Percentiles rank a stretch among this genome's conserved stretches.
phyloP scores from a whole-genome alignment of 768 basidiomycete species.

The Rhodotorula paludigena region DNA sequence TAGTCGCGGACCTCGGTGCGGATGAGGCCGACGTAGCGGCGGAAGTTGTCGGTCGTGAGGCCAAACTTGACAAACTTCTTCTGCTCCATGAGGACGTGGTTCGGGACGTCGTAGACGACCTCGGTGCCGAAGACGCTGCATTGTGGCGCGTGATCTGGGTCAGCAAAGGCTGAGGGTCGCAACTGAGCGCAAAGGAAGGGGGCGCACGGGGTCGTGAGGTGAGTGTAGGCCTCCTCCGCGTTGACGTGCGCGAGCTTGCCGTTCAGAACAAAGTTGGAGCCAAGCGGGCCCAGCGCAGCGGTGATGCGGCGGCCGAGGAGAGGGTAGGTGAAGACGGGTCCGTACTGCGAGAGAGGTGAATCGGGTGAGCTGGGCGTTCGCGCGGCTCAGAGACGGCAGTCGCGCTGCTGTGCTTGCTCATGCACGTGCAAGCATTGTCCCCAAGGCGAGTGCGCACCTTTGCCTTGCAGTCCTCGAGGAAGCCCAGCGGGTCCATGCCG shows the following conservation, averaged over 20 bases:
- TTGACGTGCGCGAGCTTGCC: slow-evolving; percentile 87
- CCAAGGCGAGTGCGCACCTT: slow-evolving; percentile 57
- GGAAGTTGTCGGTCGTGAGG: slow-evolving; percentile 83
- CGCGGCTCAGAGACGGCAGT: no score
- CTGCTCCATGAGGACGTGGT: slow-evolving; percentile 96
- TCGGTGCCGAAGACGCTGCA: slow-evolving; percentile 92
- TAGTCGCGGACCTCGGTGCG: slow-evolving; percentile 36
- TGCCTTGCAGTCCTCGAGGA: slow-evolving; percentile 53
- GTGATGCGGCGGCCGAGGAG: slow-evolving; percentile 84
- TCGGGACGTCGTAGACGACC: slow-evolving; percentile 95
- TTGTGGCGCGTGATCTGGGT: neutral
- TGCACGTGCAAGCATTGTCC: no score
- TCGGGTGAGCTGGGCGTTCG: no score
- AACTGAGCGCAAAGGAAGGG: neutral
- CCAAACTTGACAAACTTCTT: slow-evolving; percentile 97
- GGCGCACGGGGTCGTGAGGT: slow-evolving; percentile 47
- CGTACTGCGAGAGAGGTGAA: slow-evolving; percentile 59
- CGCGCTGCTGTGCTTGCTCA: no score
- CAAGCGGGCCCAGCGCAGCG: slow-evolving; percentile 81
- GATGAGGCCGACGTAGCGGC: slow-evolving; percentile 60
- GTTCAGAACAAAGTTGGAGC: slow-evolving; percentile 89
- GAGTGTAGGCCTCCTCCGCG: slow-evolving; percentile 88
- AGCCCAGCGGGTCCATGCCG: slow-evolving; percentile 86
- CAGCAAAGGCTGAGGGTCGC: slow-evolving; percentile 48
- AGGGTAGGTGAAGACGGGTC: slow-evolving; percentile 89